Conservation (phyloP, 495 filamentous ascomycete genomes). For the Pseudomonodictys pantanalensis region DNA sequence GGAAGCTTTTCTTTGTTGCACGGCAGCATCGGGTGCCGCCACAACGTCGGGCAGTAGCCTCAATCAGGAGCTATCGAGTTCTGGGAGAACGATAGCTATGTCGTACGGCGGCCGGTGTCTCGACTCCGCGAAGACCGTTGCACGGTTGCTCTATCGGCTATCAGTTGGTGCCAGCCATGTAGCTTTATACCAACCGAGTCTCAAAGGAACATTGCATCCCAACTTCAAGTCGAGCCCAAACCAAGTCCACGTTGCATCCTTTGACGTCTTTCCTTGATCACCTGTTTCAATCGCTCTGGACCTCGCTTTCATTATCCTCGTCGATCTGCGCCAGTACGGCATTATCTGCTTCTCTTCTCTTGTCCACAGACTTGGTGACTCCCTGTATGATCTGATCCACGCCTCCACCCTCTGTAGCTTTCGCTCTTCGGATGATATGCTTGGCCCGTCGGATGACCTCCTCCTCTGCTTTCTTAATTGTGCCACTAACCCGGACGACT, state of each 20-base stretch:
- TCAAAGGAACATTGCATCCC: no score
- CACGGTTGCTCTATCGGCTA: no score
- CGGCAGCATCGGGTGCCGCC: neutral
- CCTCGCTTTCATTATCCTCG: constrained; percentile 50
- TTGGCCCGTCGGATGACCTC: constrained; percentile 77
- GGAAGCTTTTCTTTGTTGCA: neutral
- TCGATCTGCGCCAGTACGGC: constrained; percentile 51
- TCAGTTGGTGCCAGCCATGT: no score
- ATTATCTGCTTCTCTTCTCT: constrained; percentile 36
- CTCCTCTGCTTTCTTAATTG: constrained; percentile 87
- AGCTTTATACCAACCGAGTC: no score
- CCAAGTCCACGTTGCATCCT: no score
- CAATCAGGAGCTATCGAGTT: no score
- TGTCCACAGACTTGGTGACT: constrained; percentile 56
- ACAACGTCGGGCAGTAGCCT: no score
- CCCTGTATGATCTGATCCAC: constrained; percentile 29
- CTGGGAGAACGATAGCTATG: no score
- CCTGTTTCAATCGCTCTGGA: constrained; percentile 1
- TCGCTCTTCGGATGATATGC: constrained; percentile 39
- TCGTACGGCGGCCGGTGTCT: no score
- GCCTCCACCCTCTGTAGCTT: neutral
- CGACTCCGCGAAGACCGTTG: no score
- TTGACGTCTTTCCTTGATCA: no score
- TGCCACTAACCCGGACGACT: constrained; percentile 90
- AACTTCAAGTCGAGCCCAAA: no score